Percentiles rank a stretch among this genome's conserved stretches.
These are phyloP conservation scores for Jackrogersella multiformis DNA, from an alignment of 495 filamentous ascomycete species.

Conservation along the genomic window DNA sequence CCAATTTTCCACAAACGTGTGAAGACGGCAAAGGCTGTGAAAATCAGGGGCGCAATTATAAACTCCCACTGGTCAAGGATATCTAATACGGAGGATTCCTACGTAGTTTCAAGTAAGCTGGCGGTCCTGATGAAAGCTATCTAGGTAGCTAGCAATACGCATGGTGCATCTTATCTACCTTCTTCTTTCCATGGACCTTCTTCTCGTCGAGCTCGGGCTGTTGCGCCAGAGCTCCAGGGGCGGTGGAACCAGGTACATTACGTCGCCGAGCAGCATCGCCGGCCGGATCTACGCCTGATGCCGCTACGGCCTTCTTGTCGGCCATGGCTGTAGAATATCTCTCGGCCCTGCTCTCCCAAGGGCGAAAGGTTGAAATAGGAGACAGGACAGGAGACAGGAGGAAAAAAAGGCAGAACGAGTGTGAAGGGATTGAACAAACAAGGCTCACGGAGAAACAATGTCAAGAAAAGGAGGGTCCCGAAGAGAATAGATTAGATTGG, in stretches of 20 bases:
- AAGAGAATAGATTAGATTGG: slow-evolving; percentile 42
- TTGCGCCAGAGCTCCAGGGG: slow-evolving; percentile 47
- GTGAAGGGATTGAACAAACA: slow-evolving; percentile 26
- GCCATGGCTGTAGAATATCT: slow-evolving; percentile 53
- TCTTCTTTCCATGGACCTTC: slow-evolving; percentile 67
- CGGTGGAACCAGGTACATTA: slow-evolving; percentile 68
- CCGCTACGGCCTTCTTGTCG: slow-evolving; percentile 60
- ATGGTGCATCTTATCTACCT: slow-evolving; percentile 57
- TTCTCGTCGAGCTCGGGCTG: slow-evolving; percentile 66
- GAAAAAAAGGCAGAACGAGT: slow-evolving; percentile 39
- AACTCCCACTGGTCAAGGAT: slow-evolving; percentile 83
- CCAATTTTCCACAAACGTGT: slow-evolving; percentile 96
- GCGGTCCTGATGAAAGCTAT: slow-evolving; percentile 4
- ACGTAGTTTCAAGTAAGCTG: slow-evolving; percentile 18
- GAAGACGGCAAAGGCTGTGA: slow-evolving; percentile 90
- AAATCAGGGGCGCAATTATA: slow-evolving; percentile 85
- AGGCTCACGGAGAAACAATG: slow-evolving; percentile 27
- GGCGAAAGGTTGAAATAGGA: slow-evolving; percentile 23
- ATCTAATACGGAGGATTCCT: slow-evolving; percentile 64
- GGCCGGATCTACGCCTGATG: slow-evolving; percentile 70
- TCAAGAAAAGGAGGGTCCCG: slow-evolving; percentile 35
- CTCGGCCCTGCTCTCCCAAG: slow-evolving; percentile 22
- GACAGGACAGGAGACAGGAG: too few relatives aligned
- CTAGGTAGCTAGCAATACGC: not conserved
- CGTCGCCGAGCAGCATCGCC: slow-evolving; percentile 77